Percentiles rank a stretch among this genome's conserved stretches.
These are phyloP conservation scores for Aspergillus cavernicola DNA, from an alignment of 495 filamentous ascomycete species.

Conservation along the genomic window DNA sequence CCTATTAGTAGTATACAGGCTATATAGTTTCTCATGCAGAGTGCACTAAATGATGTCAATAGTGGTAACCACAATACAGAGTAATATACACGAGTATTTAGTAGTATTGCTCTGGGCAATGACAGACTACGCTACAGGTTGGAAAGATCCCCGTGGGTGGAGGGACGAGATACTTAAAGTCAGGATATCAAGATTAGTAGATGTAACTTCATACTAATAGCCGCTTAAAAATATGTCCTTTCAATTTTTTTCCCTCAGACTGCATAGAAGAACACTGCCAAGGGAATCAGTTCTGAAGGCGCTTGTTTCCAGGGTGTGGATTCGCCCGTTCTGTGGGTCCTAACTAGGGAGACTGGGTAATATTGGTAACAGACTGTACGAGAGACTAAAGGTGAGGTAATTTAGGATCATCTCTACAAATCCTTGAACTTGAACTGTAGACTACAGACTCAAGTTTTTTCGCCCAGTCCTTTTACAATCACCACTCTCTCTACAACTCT, in stretches of 20 bases:
- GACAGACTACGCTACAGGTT: not conserved
- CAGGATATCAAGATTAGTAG: too few species aligned
- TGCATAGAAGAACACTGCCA: too few species aligned
- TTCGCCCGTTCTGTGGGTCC: slow-evolving; percentile 5
- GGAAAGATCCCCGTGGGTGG: not conserved
- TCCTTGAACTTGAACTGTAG: not conserved
- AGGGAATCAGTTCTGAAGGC: too few species aligned
- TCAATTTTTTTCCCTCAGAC: too few species aligned
- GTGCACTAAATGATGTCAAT: not conserved
- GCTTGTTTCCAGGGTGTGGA: not conserved
- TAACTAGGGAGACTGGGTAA: slow-evolving; percentile 4
- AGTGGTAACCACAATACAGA: not conserved
- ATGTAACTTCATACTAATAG: too few species aligned
- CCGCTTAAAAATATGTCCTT: too few species aligned
- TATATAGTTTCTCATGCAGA: too few species aligned
- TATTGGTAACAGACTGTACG: slow-evolving; percentile 6
- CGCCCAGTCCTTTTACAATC: slow-evolving; percentile 11
- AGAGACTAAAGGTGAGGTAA: slow-evolving; percentile 2
- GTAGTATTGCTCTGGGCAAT: not conserved
- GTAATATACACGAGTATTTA: not conserved
- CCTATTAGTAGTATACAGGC: too few species aligned
- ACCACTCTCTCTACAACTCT: slow-evolving; percentile 29
- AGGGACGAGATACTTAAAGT: not conserved
- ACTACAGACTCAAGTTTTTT: slow-evolving; percentile 31
- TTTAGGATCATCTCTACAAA: slow-evolving; percentile 2